Conservation (phyloP, 495 filamentous ascomycete genomes). For the Xanthoparmelia taractica region DNA sequence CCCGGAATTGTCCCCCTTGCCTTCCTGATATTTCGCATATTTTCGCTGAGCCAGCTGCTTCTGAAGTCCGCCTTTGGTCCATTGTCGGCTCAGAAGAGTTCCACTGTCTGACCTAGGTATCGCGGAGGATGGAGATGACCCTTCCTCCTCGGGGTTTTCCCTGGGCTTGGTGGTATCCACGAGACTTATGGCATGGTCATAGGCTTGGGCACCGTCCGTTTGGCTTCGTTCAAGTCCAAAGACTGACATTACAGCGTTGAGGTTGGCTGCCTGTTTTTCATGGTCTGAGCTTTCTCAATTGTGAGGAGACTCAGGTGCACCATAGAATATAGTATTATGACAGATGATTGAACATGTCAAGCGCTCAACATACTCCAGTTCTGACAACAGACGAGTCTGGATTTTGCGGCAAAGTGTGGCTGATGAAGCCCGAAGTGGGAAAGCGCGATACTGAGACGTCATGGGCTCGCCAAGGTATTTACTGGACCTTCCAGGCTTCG, state of each 20-base stretch:
- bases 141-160: conserved; percentile 7
- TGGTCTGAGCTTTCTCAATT: conserved; percentile 12
- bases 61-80: conserved; percentile 38
- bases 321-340: neutral
- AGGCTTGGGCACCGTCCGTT: conserved; percentile 18
- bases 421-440: conserved; percentile 3
- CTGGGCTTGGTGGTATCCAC: conserved; percentile 27
- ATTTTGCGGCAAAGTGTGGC: conserved; percentile 5
- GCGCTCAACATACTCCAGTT: neutral
- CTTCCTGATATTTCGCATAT: conserved; percentile 56
- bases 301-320: neutral
- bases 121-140: conserved; percentile 2
- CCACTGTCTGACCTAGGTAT: conserved; percentile 16
- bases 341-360: neutral
- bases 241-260: conserved; percentile 20
- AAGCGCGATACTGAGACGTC: conserved; percentile 11
- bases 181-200: conserved; percentile 27
- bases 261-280: conserved; percentile 5
- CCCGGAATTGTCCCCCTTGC: conserved; percentile 34
- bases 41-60: conserved; percentile 47
- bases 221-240: conserved; percentile 23
- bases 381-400: neutral
- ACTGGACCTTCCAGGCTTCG: conserved; percentile 8
- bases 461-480: conserved; percentile 6
- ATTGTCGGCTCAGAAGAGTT: conserved; percentile 22